Base-by-base conservation (phyloP, 148 eudicot species). In the Vaccinium macrocarpon region DNA sequence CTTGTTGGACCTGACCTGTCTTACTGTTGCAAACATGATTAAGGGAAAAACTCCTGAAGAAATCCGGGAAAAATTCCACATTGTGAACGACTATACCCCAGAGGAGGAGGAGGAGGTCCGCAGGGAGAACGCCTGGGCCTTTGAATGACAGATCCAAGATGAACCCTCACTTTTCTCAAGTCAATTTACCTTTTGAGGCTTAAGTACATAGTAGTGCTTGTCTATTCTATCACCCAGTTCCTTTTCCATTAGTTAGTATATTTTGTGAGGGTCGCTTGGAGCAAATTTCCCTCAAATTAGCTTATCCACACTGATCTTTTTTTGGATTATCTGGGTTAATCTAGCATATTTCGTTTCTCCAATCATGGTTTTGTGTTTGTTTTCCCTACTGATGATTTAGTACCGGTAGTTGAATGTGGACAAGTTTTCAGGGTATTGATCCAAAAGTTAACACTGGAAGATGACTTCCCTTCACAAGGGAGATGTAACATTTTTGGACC, bases 71-170 rank as follows among this genome's bases (percentile, higher is more conserved):
- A 0, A 12, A 25, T 83, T 83, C 68, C 49, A 75, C 71, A 83
- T 83, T 42, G 19, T 19, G 71, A 83, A 83, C 23, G 85, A 83
- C 85, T 83, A 29, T 19, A 83, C 85, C 6, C 57, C 81, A 15
- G 85, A 83, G 10, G 85, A 83, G 55, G 85, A 83, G 74, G 85
- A 77, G 14, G 85, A 84, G 61, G 57, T 84, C 59, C 81, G 85
- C 64, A 61, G 56, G 62, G 89, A 87, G 89, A 87, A 84, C 21
- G 84, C 82, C n/a, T 87, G 89, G 89, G 89, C 89, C 74, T 87
- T 87, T 51, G 86, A 84, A 52, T 84, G 85, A 84, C 32, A 29
- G 76, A 9, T 49, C 9, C 21, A 14, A n/a, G 73, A 11, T 50
- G 42, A 27, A 12, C 42, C 2, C 0, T 68, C 32, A 35, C 15